Evolutionary conservation across 1,284 basidiomycete genomes (phyloP).

Genomic region (Malassezia equina): DNA sequence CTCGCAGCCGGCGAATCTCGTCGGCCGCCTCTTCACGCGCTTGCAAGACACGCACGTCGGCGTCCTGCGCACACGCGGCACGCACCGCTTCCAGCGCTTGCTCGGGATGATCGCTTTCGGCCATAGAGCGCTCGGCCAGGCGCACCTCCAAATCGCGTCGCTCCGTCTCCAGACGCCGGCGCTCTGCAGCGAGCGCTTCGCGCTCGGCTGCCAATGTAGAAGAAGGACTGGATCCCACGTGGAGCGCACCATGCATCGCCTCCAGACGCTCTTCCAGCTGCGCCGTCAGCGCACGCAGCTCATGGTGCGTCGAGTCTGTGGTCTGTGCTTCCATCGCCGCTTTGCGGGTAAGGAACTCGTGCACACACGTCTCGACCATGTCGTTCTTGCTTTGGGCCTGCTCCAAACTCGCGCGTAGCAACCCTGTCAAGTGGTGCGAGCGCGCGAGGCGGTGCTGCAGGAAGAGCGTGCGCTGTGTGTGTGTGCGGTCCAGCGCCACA

Average conservation of each 20-base stretch:
- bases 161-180: slow-evolving; percentile 1
- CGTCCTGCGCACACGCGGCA: slow-evolving; percentile 6
- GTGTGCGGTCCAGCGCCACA: slow-evolving; percentile 16
- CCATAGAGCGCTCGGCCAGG: background rate
- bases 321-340: background rate
- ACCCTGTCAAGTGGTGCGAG: slow-evolving; percentile 5
- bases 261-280: slow-evolving; percentile 9
- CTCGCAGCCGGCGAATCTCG: background rate
- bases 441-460: slow-evolving; percentile 19
- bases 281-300: background rate
- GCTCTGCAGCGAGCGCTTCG: slow-evolving; percentile 1
- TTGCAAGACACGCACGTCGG: slow-evolving; percentile 6
- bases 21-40: slow-evolving; percentile 1
- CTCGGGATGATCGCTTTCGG: background rate
- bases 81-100: background rate
- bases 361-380: slow-evolving; percentile 7
- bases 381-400: slow-evolving; percentile 3
- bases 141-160: slow-evolving; percentile 17
- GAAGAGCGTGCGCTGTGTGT: slow-evolving; percentile 15
- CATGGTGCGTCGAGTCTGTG: background rate
- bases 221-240: background rate
- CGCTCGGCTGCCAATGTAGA: background rate
- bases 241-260: background rate
- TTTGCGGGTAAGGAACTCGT: background rate
- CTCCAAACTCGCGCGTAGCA: slow-evolving; percentile 5